Evolutionary conservation across 345 rosid species (phyloP).

Genomic region (Xanthoceras sorbifolium): DNA sequence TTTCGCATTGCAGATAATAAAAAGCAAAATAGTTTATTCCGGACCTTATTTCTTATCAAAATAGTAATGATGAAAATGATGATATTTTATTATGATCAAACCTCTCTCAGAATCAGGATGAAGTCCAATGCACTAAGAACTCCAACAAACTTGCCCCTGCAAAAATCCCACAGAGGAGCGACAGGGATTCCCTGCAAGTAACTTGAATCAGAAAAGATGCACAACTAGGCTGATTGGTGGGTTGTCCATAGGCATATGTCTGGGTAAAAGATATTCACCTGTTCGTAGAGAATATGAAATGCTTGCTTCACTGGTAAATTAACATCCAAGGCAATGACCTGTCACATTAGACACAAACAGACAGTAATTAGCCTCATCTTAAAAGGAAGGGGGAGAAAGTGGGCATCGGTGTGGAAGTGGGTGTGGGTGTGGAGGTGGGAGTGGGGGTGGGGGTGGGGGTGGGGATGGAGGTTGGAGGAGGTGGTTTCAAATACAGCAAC

Average conservation of each 20-base stretch:
- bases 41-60: not conserved
- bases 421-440: not conserved
- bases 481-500: not conserved
- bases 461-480: not conserved
- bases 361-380: not conserved
- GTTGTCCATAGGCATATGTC: not conserved
- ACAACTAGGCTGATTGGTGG: not conserved
- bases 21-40: not conserved
- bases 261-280: slow-evolving; percentile 51
- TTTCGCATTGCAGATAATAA: slow-evolving; percentile 11
- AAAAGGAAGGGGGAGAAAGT: not conserved
- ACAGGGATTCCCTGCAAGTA: slow-evolving; percentile 67
- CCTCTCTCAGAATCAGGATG: slow-evolving; percentile 83
- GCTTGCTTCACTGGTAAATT: slow-evolving; percentile 97
- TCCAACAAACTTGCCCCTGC: slow-evolving; percentile 74
- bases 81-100: slow-evolving; percentile 15
- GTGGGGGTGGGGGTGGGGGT: too few relatives aligned
- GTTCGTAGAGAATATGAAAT: slow-evolving; percentile 92
- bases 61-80: not conserved
- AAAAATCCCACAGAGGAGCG: slow-evolving; percentile 86
- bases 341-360: slow-evolving; percentile 20
- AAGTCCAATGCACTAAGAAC: slow-evolving; percentile 80
- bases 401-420: not conserved
- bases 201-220: slow-evolving; percentile 27
- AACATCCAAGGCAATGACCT: slow-evolving; percentile 95